Base-by-base conservation (phyloP, 257 asterid species). In the Solanum virginianum region DNA sequence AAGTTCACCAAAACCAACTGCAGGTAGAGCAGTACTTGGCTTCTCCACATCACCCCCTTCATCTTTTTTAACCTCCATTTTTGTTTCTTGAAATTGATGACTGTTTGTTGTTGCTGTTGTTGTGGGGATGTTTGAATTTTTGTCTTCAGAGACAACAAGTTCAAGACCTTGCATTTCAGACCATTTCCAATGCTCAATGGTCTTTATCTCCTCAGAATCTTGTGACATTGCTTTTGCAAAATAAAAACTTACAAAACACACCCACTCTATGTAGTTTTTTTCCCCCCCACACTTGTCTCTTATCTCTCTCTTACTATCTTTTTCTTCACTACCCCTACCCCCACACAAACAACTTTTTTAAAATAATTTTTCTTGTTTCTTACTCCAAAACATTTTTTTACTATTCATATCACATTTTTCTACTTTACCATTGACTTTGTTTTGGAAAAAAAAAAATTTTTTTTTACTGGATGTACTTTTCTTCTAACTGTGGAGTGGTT, bases 141-240 rank as follows among this genome's bases (percentile, higher is more conserved):
- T 53, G 79, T 41, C 45, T 82, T 63, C 60, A 60, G 85, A 82
- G 49, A 82, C 97, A 83, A 91, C 87, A 39, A 95, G 96, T 84
- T 95, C 98, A 84, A 93, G 89, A 79, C 91, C 98, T 86, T 95
- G 98, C 74, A 91, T 87, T 86, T 95, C 97, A 85, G 97, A 95
- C 95, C 97, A 93, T 90, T 72, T 87, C 95, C 98, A 95, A 22
- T 93, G 93, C 92, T 95, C 65, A 83, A 80, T 88, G 88, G 90
- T 86, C 88, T 92, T 92, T 92, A 88, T 91, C 89, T 91, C 94
- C 85, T 90, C 88, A 79, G 84, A 86, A 32, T 92, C 94, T 87
- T 93, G 89, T 87, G 90, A 87, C 97, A 91, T 93, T 88, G 85
- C 89, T 89, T 92, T 91, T 86, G 82, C 80, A 71, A 71, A 85